Conservation (phyloP, 805 yeast genomes). For the Ogataea nakhonphanomensis region DNA sequence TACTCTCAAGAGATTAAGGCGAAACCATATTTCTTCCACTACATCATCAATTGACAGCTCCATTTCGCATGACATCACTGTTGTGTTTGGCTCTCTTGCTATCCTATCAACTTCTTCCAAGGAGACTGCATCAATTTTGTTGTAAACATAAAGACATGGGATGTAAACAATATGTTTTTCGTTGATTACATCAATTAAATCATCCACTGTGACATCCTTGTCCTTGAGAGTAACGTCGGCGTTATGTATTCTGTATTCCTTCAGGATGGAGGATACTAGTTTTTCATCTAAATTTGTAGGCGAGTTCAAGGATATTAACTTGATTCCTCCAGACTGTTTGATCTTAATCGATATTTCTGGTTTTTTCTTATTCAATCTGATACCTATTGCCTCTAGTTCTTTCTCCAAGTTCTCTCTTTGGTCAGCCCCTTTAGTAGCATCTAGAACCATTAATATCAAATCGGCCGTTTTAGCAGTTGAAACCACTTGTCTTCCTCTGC, state of each 20-base stretch:
- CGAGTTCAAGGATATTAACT: slow-evolving; percentile 75
- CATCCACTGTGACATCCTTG: slow-evolving; percentile 86
- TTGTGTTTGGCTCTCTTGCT: slow-evolving; percentile 90
- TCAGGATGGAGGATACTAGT: slow-evolving; percentile 68
- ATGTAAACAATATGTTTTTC: slow-evolving; percentile 84
- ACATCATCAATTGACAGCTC: slow-evolving; percentile 84
- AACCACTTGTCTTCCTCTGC: slow-evolving; percentile 95
- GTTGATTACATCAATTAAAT: slow-evolving; percentile 86
- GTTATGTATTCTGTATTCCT: slow-evolving; percentile 86
- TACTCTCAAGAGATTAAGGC: slow-evolving; percentile 71
- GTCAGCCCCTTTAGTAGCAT: slow-evolving; percentile 90
- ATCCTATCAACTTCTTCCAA: slow-evolving; percentile 89
- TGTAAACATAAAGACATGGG: slow-evolving; percentile 89
- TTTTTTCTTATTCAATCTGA: slow-evolving; percentile 72
- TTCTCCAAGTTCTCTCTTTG: slow-evolving; percentile 83
- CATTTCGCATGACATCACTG: slow-evolving; percentile 88
- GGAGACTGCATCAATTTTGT: slow-evolving; percentile 93
- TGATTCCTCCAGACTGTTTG: slow-evolving; percentile 90
- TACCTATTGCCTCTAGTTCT: slow-evolving; percentile 92
- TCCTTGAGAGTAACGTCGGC: slow-evolving; percentile 92
- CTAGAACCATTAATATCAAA: slow-evolving; percentile 86
- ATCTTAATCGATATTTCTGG: slow-evolving; percentile 78
- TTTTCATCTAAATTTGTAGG: slow-evolving; percentile 81
- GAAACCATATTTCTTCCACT: slow-evolving; percentile 90
- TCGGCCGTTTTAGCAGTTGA: slow-evolving; percentile 96